These are phyloP conservation scores for Rhodomyrtus psidioides DNA, from an alignment of 441 rosid species.

Conservation along the genomic window DNA sequence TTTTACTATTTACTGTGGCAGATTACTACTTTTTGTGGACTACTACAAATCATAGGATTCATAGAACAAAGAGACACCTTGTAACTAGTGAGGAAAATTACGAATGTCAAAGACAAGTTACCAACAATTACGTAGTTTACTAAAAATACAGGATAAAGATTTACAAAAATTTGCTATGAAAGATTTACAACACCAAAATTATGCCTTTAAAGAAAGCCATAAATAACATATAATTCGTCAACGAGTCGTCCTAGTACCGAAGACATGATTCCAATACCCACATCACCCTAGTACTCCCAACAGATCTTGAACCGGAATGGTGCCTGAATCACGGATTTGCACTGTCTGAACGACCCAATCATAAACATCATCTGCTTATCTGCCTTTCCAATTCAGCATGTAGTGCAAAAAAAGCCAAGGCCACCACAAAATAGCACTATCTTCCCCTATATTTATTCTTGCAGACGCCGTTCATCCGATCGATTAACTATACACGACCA, in stretches of 20 bases:
- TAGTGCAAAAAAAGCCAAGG: neutral
- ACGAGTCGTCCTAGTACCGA: neutral
- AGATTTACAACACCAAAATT: neutral
- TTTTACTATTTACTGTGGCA: neutral
- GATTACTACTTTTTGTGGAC: neutral
- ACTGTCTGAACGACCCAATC: neutral
- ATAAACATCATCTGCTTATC: neutral
- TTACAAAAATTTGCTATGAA: too few species aligned
- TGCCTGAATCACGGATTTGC: neutral
- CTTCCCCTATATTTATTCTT: neutral
- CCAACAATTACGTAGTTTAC: neutral
- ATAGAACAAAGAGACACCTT: neutral
- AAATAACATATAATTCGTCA: neutral
- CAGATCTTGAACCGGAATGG: neutral
- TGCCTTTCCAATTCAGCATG: neutral
- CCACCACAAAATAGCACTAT: neutral
- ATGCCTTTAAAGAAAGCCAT: neutral
- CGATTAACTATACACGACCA: neutral
- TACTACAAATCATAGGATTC: neutral
- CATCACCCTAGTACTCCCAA: neutral
- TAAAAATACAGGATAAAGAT: neutral
- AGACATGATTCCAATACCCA: neutral
- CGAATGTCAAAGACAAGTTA: neutral
- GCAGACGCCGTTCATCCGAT: neutral
- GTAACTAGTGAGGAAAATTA: neutral